Evolutionary conservation across 2,329 filamentous ascomycete species (phyloP), one percentile per base, ranked within the genome.

Genomic region (Ophiosphaerella herpotricha): DNA sequence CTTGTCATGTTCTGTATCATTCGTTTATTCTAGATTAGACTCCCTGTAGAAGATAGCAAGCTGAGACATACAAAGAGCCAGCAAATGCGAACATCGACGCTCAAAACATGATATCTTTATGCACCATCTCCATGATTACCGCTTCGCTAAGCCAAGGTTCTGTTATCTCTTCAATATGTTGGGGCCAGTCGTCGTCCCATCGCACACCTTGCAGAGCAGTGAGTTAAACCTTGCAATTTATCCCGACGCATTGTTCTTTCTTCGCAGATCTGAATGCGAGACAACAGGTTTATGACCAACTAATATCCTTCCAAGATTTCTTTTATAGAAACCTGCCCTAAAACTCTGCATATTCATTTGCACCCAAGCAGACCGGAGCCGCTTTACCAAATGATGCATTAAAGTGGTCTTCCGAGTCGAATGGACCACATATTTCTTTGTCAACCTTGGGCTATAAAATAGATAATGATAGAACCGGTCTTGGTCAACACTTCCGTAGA

Each of bases 31-130:
- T 29, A 29, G 26, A 11, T 29, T 11, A 7, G 11, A 11, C 26
- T 29, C 26, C 7, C 26, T 29, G 26, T 11, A 11, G 26, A 29
- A 11, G 11, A 29, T 8, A 40, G 43, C 14, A 21, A 46, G 43
- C 37, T 23, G n/a, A 40, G 36, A 41, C 18, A 36, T 37, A 35
- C 35, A 24, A 26, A 29, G 26, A 36, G 29, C 38, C 37, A 41
- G 13, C 16, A n/a, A 47, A 47, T 47, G 37, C 37, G 24, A 41
- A 36, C 13, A 32, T 18, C 23, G 12, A 29, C 31, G 38, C 5
- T 52, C 37, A 55, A 37, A 55, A 55, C 40, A 46, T 49, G n/a
- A 52, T 32, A 16, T 55, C 52, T 52, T 52, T 32, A 46, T 55
- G 40, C 32, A 52, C 29, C 48, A 55, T 55, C 37, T 43, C 35